Conservation (phyloP, 345 rosid genomes). For the Dimocarpus longan region DNA sequence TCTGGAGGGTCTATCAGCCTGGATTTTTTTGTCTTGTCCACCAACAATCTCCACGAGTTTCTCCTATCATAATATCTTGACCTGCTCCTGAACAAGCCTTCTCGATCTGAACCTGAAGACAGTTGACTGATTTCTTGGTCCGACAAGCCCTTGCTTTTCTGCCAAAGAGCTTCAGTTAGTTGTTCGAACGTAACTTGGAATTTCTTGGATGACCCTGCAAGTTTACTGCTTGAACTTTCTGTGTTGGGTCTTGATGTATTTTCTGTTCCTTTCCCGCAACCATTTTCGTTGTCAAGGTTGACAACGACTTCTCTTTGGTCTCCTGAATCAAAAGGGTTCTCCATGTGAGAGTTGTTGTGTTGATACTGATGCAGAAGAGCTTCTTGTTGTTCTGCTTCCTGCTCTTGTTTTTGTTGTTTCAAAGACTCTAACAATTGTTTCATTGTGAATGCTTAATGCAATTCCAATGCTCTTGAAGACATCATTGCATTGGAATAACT, state of each 20-base stretch:
- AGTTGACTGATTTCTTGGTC: conserved; percentile 1
- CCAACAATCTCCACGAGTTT: conserved; percentile 37
- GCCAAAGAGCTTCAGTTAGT: conserved; percentile 29
- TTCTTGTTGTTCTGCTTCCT: conserved; percentile 24
- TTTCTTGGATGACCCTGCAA: conserved; percentile 25
- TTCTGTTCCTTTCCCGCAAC: conserved; percentile 10
- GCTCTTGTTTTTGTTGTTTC: conserved; percentile 24
- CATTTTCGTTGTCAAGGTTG: conserved; percentile 27
- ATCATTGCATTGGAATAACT: too few relatives aligned
- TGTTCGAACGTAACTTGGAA: conserved; percentile 34
- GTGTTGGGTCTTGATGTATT: conserved; percentile 16
- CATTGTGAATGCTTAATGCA: conserved; percentile 15
- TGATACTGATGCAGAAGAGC: conserved; percentile 19
- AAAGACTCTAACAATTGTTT: conserved; percentile 29
- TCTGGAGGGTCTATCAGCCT: conserved; percentile 48
- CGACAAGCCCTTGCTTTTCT: conserved; percentile 18
- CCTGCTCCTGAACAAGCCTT: not conserved
- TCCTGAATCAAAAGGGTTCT: not conserved
- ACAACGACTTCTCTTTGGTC: conserved; percentile 28
- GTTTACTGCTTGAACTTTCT: conserved; percentile 13
- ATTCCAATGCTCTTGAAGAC: not conserved
- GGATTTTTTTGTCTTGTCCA: conserved; percentile 46
- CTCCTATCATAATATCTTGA: conserved; percentile 10
- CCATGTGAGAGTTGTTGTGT: conserved; percentile 14
- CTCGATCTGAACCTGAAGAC: conserved; percentile 5